These are phyloP conservation scores for Aegilops sharonensis DNA, from an alignment of 176 grass and related monocot genomes.

Conservation along the genomic window DNA sequence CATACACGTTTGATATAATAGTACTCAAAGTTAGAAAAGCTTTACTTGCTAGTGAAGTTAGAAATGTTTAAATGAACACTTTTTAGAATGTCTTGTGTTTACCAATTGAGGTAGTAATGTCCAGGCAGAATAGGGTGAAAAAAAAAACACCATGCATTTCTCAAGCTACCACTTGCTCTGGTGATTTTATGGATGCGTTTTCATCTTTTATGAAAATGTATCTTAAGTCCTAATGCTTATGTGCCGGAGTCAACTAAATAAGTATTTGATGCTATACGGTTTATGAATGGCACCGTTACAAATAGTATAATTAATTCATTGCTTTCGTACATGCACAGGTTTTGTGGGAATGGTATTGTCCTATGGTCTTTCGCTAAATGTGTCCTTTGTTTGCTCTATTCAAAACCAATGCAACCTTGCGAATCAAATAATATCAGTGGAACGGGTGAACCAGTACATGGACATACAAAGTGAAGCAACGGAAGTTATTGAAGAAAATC, in stretches of 20 bases:
- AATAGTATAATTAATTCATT: not conserved
- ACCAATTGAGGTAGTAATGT: not conserved
- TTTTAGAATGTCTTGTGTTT: not conserved
- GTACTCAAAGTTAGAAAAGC: not conserved
- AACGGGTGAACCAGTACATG: slow-evolving; percentile 93
- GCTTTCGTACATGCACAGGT: slow-evolving; percentile 39
- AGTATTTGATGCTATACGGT: not conserved
- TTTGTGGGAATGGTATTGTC: slow-evolving; percentile 95
- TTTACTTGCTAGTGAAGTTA: not conserved
- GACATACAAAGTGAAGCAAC: slow-evolving; percentile 69
- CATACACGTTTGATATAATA: not conserved
- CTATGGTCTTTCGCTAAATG: slow-evolving; percentile 90
- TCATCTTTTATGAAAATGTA: not conserved
- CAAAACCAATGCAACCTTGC: slow-evolving; percentile 77
- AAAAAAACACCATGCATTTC: slow-evolving; percentile 1
- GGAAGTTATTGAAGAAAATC: slow-evolving; percentile 58
- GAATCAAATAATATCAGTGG: slow-evolving; percentile 84
- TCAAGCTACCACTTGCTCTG: not conserved
- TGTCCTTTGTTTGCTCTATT: slow-evolving; percentile 68
- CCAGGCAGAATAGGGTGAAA: not conserved
- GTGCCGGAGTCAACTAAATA: not conserved
- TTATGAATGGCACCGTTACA: not conserved
- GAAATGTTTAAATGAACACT: not conserved
- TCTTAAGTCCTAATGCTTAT: not conserved
- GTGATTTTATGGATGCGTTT: not conserved